Percentiles rank a stretch among this genome's conserved stretches.
Evolutionary conservation across 2,329 filamentous ascomycete genomes (phyloP).

Genomic region (Verticillium albo-atrum): DNA sequence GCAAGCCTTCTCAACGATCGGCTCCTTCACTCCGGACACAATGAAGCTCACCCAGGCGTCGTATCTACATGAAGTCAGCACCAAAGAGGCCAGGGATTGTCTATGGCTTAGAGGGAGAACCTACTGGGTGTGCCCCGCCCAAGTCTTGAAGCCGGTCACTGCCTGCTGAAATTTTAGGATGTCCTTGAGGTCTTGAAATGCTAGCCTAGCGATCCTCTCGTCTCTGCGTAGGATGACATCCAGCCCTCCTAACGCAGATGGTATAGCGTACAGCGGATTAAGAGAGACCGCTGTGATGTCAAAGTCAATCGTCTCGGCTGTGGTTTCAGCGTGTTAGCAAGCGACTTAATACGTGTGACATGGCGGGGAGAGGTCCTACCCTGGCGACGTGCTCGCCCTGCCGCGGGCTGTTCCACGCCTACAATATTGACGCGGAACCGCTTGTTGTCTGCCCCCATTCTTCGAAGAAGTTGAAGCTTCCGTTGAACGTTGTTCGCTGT

Average conservation of each 20-base stretch:
- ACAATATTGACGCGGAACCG: slow-evolving; percentile 18
- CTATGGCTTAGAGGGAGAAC: not conserved
- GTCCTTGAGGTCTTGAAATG: slow-evolving; percentile 19
- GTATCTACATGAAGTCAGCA: slow-evolving; percentile 1
- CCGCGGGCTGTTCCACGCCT: slow-evolving; percentile 7
- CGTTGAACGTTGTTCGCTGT: slow-evolving; percentile 7
- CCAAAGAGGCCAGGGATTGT: not conserved
- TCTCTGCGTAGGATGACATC: slow-evolving; percentile 24
- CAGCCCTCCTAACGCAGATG: slow-evolving; percentile 9
- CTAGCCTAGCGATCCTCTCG: slow-evolving; percentile 23
- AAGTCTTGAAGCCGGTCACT: slow-evolving; percentile 25
- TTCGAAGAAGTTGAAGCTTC: slow-evolving; percentile 13
- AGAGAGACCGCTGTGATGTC: slow-evolving; percentile 19
- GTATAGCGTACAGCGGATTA: slow-evolving; percentile 21
- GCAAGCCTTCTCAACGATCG: slow-evolving; percentile 21
- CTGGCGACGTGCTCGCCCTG: slow-evolving; percentile 6
- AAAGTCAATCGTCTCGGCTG: slow-evolving; percentile 21
- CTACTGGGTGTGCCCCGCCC: slow-evolving; percentile 20
- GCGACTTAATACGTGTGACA: too few species aligned
- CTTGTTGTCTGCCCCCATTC: slow-evolving; percentile 18
- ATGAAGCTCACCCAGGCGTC: slow-evolving; percentile 23
- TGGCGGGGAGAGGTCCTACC: not conserved
- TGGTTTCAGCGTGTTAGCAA: not conserved
- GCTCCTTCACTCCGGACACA: slow-evolving; percentile 12
- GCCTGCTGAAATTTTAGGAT: slow-evolving; percentile 27